phyloP scores from a whole-genome alignment of 495 filamentous ascomycete species.

The Lasiosphaeris hirsuta region DNA sequence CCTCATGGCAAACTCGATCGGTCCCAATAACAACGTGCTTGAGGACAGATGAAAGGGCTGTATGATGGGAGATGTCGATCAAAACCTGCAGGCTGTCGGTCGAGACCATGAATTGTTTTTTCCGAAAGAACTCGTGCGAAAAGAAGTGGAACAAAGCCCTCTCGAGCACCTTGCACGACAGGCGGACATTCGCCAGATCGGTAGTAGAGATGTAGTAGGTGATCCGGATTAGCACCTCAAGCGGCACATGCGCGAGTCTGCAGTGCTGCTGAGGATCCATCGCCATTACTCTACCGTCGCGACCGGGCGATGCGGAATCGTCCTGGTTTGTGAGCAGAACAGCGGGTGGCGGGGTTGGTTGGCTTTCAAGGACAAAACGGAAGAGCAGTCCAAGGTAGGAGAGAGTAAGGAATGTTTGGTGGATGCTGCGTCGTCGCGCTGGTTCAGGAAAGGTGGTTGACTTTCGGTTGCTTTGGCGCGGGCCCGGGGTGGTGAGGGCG shows the following conservation, averaged over 20 bases:
- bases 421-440: no score
- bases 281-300: no score
- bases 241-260: conserved; percentile 27
- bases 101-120: conserved; percentile 53
- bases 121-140: conserved; percentile 52
- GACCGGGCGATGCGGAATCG: not conserved
- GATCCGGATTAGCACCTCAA: conserved; percentile 43
- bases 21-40: conserved; percentile 48
- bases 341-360: not conserved
- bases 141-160: conserved; percentile 42
- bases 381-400: no score
- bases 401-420: no score
- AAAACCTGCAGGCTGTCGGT: conserved; percentile 47
- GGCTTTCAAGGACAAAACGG: no score
- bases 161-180: conserved; percentile 46
- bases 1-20: conserved; percentile 21
- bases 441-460: no score
- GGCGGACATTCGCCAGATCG: conserved; percentile 46
- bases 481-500: no score
- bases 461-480: no score
- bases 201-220: conserved; percentile 38
- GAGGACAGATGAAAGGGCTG: conserved; percentile 37
- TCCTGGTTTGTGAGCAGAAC: not conserved
- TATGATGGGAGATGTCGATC: conserved; percentile 50
- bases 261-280: not conserved